These are phyloP conservation scores for Isabelozyma pseudorhagii DNA, from an alignment of 805 yeast species.

Conservation along the genomic window DNA sequence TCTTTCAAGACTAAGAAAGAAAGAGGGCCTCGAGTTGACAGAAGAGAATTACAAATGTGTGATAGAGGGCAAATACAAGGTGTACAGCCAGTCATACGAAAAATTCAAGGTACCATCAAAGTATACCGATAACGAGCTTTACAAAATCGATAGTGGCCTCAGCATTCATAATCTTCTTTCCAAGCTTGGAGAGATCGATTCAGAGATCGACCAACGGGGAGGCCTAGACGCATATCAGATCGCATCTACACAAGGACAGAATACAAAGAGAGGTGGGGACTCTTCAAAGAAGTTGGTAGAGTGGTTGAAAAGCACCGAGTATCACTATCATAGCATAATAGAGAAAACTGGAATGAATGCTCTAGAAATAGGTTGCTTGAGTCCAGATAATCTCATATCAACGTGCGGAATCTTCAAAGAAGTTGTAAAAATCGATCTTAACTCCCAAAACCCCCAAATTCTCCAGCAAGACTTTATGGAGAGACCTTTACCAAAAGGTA, in stretches of 20 bases:
- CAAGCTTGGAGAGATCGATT: constrained; percentile 53
- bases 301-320: constrained; percentile 50
- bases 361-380: constrained; percentile 82
- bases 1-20: constrained; percentile 23
- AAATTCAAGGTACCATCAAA: constrained; percentile 4
- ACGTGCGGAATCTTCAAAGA: constrained; percentile 49
- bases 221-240: constrained; percentile 77
- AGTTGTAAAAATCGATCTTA: constrained; percentile 70
- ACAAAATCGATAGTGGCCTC: constrained; percentile 15
- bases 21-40: constrained; percentile 12
- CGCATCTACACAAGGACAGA: constrained; percentile 87
- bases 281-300: constrained; percentile 78
- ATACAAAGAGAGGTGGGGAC: constrained; percentile 79
- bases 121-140: constrained; percentile 7
- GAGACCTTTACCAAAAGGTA: constrained; percentile 53
- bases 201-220: constrained; percentile 62
- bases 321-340: constrained; percentile 2
- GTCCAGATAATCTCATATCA: constrained; percentile 65
- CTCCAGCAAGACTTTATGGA: constrained; percentile 82
- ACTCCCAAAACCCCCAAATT: constrained; percentile 74
- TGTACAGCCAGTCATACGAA: constrained; percentile 2
- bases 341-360: constrained; percentile 32
- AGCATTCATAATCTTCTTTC: constrained; percentile 13
- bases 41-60: constrained; percentile 15
- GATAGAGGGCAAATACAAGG: constrained; percentile 5